Conservation (phyloP, 1,284 basidiomycete genomes). For the Lignosus rhinocerotis region DNA sequence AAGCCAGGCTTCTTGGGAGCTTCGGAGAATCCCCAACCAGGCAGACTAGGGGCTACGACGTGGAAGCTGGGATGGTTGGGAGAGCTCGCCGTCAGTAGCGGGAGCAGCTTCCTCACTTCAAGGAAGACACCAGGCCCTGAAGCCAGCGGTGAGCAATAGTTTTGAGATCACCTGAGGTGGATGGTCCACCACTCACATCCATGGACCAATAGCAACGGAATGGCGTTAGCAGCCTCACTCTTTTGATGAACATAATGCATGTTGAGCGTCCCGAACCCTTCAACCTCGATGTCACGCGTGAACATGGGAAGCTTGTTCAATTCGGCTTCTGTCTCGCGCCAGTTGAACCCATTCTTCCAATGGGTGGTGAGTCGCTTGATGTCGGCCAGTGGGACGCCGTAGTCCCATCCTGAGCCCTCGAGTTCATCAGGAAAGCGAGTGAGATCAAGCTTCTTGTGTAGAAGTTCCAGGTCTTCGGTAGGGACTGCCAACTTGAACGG, state of each 20-base stretch:
- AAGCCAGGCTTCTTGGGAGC: slow-evolving; percentile 39
- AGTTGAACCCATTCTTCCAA: slow-evolving; percentile 45
- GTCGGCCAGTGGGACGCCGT: slow-evolving; percentile 42
- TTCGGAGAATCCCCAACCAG: slow-evolving; percentile 42
- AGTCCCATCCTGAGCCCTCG: slow-evolving; percentile 36
- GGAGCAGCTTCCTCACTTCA: slow-evolving; percentile 39
- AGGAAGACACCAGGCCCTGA: slow-evolving; percentile 47
- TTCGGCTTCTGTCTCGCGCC: slow-evolving; percentile 37
- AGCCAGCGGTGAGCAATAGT: not conserved
- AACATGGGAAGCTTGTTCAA: slow-evolving; percentile 45
- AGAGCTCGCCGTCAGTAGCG: slow-evolving; percentile 26
- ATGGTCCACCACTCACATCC: slow-evolving; percentile 38
- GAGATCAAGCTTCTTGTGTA: slow-evolving; percentile 43
- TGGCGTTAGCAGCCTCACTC: slow-evolving; percentile 35
- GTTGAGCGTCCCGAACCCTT: slow-evolving; percentile 36
- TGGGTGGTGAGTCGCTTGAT: slow-evolving; percentile 36
- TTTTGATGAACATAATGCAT: slow-evolving; percentile 45
- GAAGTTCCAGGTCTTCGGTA: slow-evolving; percentile 36
- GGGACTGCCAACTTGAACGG: slow-evolving; percentile 46
- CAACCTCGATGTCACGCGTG: slow-evolving; percentile 38
- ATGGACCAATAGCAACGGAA: slow-evolving; percentile 46
- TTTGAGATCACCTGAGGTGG: not conserved
- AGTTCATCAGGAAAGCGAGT: slow-evolving; percentile 43
- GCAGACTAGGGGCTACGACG: slow-evolving; percentile 46
- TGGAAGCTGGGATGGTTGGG: slow-evolving; percentile 41